Conservation (phyloP, 2,329 filamentous ascomycete genomes). For the Ophiognomonia clavigignenti-juglandacearum region DNA sequence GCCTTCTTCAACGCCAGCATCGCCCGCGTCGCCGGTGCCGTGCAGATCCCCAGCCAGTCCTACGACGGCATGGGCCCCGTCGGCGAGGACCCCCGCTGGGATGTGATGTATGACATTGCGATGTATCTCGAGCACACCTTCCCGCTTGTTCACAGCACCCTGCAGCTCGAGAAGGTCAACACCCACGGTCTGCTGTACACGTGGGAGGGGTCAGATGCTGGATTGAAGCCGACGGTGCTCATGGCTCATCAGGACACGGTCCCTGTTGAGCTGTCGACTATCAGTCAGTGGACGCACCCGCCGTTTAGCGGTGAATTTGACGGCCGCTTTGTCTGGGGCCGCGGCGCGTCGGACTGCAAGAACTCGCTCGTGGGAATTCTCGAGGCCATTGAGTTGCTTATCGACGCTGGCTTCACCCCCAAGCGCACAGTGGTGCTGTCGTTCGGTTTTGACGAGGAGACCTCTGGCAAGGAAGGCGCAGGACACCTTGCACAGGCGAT, state of each 20-base stretch:
- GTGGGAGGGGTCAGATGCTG: slow-evolving; percentile 46
- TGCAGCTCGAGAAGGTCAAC: slow-evolving; percentile 52
- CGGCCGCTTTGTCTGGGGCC: slow-evolving; percentile 56
- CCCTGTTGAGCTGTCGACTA: slow-evolving; percentile 47
- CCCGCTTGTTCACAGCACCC: slow-evolving; percentile 42
- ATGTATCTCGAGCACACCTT: slow-evolving; percentile 44
- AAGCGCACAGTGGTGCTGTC: slow-evolving; percentile 52
- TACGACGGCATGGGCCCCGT: slow-evolving; percentile 51
- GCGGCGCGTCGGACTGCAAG: slow-evolving; percentile 58
- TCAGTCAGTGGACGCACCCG: slow-evolving; percentile 52
- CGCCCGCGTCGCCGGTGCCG: slow-evolving; percentile 35
- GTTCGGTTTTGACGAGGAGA: slow-evolving; percentile 62
- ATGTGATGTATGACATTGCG: slow-evolving; percentile 51
- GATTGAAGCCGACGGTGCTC: slow-evolving; percentile 51
- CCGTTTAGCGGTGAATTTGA: slow-evolving; percentile 55
- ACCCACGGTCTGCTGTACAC: slow-evolving; percentile 55
- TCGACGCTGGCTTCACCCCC: slow-evolving; percentile 47
- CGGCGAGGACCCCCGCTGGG: slow-evolving; percentile 53
- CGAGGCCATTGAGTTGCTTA: slow-evolving; percentile 50
- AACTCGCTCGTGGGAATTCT: slow-evolving; percentile 54
- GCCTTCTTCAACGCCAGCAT: slow-evolving; percentile 29
- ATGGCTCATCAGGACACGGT: slow-evolving; percentile 65
- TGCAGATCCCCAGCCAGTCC: slow-evolving; percentile 50
- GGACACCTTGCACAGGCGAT: slow-evolving; percentile 40
- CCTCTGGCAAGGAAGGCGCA: slow-evolving; percentile 47